Base-by-base conservation (phyloP, 2,329 filamentous ascomycete genomes). In the Neonectria coccinea region DNA sequence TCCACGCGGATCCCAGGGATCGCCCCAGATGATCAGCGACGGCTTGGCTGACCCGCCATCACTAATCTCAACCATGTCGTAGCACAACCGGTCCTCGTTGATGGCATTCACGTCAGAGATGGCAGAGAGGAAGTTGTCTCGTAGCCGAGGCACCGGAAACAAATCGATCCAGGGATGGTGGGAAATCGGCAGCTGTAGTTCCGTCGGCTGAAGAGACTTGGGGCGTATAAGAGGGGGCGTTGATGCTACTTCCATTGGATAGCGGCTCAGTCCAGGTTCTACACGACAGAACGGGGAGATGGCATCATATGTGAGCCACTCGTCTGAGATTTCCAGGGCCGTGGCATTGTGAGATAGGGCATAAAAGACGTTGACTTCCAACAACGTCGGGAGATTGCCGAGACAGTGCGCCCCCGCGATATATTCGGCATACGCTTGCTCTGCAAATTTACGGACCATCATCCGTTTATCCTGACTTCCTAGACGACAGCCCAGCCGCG, bases 1-100 rank as follows among this genome's bases (percentile, higher is more conserved):
- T 11, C 77, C 81, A 0, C 65, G 62, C 3, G 77, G 63, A 58
- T 85, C 78, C 77, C 78, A 83, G 1, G 84, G 78, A 7, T 83
- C 80, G 1, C 82, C 81, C 84, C 84, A 86, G 3, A 85, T 79
- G 11, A 85, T 74, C 1, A 86, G 62, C n/a, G 57, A 45, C 1
- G 62, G 39, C 29, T 50, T 56, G 9, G 60, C 48, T n/a, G 47
- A 22, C 20, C 31, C 39, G n/a, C 41, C 54, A 18, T 61, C 53
- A 33, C 53, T 42, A 1, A 61, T 33, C 22, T 65, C 56, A 16
- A 55, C 47, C 4, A 60, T 41, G 39, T 65, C 62, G 29, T 53
- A 47, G 18, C 62, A 65, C 11, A 65, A 53, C 31, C 57, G 53
- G 12, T 61, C 58, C 11, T 65, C 62, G 16, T 65, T 52, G 20